Conservation (phyloP, 2,329 filamentous ascomycete genomes). For the Shiraia sp. region DNA sequence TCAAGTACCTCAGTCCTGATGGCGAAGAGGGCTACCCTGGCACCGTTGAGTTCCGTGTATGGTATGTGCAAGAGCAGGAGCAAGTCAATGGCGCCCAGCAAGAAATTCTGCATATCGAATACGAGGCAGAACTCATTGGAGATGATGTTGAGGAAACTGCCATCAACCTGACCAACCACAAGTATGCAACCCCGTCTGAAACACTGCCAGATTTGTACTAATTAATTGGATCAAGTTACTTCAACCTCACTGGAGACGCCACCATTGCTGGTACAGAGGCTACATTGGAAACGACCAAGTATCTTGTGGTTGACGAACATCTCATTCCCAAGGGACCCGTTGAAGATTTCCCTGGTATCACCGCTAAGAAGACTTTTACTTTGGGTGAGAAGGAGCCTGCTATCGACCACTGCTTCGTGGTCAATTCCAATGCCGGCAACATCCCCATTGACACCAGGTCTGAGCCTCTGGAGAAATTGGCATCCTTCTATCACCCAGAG, state of each 20-base stretch:
- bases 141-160: slow-evolving; percentile 83
- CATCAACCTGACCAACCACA: slow-evolving; percentile 95
- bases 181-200: slow-evolving; percentile 54
- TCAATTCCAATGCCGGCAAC: slow-evolving; percentile 63
- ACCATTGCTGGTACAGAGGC: slow-evolving; percentile 67
- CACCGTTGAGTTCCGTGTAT: slow-evolving; percentile 74
- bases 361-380: slow-evolving; percentile 69
- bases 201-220: not conserved
- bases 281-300: slow-evolving; percentile 61
- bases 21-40: slow-evolving; percentile 92
- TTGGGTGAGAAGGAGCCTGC: slow-evolving; percentile 72
- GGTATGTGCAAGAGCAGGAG: slow-evolving; percentile 77
- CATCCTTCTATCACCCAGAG: slow-evolving; percentile 72
- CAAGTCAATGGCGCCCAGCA: slow-evolving; percentile 64
- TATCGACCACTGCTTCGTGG: slow-evolving; percentile 89
- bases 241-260: slow-evolving; percentile 65
- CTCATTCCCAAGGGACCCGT: slow-evolving; percentile 76
- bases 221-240: slow-evolving; percentile 54
- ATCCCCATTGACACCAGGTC: slow-evolving; percentile 57
- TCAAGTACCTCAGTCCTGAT: slow-evolving; percentile 67
- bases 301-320: slow-evolving; percentile 73
- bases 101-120: slow-evolving; percentile 81
- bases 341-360: slow-evolving; percentile 65
- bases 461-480: slow-evolving; percentile 66
- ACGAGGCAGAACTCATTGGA: slow-evolving; percentile 78